These are phyloP conservation scores for Nepenthes gracilis DNA, from an alignment of 148 eudicot genomes.

Conservation along the genomic window DNA sequence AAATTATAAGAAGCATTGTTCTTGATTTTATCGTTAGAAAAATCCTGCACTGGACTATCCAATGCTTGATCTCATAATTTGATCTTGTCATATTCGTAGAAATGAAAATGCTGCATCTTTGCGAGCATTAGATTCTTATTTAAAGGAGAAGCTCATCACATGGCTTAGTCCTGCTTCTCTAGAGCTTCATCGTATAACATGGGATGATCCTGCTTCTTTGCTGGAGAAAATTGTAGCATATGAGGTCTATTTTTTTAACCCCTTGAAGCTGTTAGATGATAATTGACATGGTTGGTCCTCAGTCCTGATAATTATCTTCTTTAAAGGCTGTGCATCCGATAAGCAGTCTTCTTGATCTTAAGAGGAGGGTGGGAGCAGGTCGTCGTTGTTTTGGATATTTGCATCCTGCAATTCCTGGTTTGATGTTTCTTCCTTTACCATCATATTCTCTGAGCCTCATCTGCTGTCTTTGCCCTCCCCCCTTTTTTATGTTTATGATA, in stretches of 20 bases:
- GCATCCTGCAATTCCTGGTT: slow-evolving; percentile 96
- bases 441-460: not conserved
- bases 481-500: not conserved
- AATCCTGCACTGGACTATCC: no score
- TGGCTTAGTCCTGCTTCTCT: slow-evolving; percentile 97
- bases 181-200: slow-evolving; percentile 81
- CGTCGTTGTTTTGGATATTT: slow-evolving; percentile 95
- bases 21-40: no score
- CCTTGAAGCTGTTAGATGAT: slow-evolving; percentile 5
- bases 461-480: not conserved
- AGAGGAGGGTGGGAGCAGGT: slow-evolving; percentile 87
- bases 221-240: slow-evolving; percentile 92
- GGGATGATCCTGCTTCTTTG: slow-evolving; percentile 97
- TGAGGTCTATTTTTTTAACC: slow-evolving; percentile 42
- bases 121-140: slow-evolving; percentile 79
- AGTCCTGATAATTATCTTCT: slow-evolving; percentile 18
- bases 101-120: slow-evolving; percentile 66
- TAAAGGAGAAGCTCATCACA: slow-evolving; percentile 86
- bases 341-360: slow-evolving; percentile 84
- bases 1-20: no score
- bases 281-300: slow-evolving; percentile 2
- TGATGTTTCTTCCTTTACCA: slow-evolving; percentile 14
- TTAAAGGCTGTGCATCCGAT: slow-evolving; percentile 97
- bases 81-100: slow-evolving; percentile 23
- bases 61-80: not conserved